Evolutionary conservation across 192 early-diverging fungal species (phyloP).

Genomic region (Backusella luteola): DNA sequence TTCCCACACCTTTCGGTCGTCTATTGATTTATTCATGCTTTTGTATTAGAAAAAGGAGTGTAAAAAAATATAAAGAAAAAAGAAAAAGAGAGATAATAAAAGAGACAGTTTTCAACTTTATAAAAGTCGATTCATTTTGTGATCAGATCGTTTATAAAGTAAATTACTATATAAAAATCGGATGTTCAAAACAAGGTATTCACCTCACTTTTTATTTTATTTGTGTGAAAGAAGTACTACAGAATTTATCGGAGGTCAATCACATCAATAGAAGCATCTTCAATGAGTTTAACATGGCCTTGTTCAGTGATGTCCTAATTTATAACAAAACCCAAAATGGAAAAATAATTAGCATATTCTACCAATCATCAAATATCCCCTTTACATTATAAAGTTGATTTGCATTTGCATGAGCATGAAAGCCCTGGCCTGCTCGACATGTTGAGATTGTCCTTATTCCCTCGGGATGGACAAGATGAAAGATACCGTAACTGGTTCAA

Average conservation of each 20-base stretch:
- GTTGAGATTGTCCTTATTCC: not conserved
- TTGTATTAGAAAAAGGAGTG: not conserved
- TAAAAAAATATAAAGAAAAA: not conserved
- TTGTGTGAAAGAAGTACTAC: not conserved
- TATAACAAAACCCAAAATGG: not conserved
- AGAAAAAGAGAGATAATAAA: not conserved
- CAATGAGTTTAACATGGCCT: not conserved
- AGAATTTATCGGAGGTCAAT: not conserved
- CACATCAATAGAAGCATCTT: not conserved
- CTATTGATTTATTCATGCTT: not conserved
- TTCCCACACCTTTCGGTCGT: not conserved
- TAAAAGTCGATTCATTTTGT: not conserved
- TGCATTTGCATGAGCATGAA: not conserved
- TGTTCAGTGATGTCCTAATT: not conserved
- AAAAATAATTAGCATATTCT: not conserved
- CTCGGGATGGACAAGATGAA: not conserved
- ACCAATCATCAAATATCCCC: not conserved
- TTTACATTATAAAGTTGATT: not conserved
- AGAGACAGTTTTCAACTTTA: not conserved
- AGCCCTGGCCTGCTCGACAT: not conserved
- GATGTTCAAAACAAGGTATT: not conserved
- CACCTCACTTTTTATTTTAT: not conserved
- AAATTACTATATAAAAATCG: not conserved
- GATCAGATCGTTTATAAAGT: not conserved
- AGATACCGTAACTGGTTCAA: not conserved